Evolutionary conservation across 116 monocot species (phyloP).

Genomic region (Papilionanthe hybrid): DNA sequence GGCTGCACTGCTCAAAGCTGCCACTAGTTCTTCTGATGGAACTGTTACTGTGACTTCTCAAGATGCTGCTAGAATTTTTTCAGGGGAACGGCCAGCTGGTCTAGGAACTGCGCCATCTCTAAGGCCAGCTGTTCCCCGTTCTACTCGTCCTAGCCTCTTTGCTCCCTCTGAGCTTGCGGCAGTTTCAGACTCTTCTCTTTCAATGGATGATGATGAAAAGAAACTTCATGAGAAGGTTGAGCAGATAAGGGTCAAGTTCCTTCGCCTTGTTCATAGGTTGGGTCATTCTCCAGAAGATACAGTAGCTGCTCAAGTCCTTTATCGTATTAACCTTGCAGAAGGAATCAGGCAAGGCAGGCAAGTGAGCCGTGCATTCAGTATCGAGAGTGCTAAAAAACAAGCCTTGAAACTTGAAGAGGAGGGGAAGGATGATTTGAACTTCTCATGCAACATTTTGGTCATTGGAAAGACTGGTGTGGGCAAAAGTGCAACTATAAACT

Average conservation of each 20-base stretch:
- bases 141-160: conserved; percentile 34
- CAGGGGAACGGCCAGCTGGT: conserved; percentile 77
- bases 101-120: conserved; percentile 61
- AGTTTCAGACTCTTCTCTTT: conserved; percentile 33
- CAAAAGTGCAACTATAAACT: conserved; percentile 81
- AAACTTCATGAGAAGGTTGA: conserved; percentile 88
- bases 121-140: conserved; percentile 38
- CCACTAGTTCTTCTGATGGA: conserved; percentile 55
- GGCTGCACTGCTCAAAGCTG: conserved; percentile 85
- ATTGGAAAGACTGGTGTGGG: conserved; percentile 83
- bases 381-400: conserved; percentile 49
- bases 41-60: conserved; percentile 38
- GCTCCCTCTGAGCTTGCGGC: conserved; percentile 36
- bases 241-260: conserved; percentile 70
- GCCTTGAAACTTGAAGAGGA: conserved; percentile 57
- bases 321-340: conserved; percentile 63
- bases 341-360: conserved; percentile 64
- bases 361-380: conserved; percentile 32
- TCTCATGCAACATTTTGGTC: conserved; percentile 78
- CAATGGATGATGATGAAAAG: conserved; percentile 69
- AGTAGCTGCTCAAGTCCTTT: conserved; percentile 73
- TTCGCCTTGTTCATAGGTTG: conserved; percentile 63
- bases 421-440: conserved; percentile 57
- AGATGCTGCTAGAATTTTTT: conserved; percentile 48
- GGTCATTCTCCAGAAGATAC: conserved; percentile 76